Conservation (phyloP, 78 protist species). For the Dictyostelium purpureum region DNA sequence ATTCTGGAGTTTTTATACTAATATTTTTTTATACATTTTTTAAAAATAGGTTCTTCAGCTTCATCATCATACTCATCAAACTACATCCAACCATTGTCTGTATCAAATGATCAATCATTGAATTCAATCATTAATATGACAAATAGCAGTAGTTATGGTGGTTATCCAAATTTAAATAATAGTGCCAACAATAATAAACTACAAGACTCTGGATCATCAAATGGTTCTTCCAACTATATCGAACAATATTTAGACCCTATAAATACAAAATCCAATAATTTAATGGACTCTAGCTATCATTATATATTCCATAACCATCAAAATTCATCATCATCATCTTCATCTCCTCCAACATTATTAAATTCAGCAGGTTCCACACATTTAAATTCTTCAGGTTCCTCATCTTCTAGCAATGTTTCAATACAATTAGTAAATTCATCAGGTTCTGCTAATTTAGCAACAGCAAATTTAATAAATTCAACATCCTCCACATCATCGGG, state of each 20-base stretch:
- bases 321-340: background rate
- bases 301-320: background rate
- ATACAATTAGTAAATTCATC: background rate
- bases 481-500: background rate
- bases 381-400: background rate
- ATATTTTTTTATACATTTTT: too few species aligned
- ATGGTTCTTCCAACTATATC: background rate
- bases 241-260: constrained; percentile 12
- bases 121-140: background rate
- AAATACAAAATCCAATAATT: too few species aligned
- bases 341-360: background rate
- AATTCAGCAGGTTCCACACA: background rate
- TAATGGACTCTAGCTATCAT: background rate
- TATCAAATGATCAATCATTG: background rate
- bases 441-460: background rate
- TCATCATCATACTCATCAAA: too few species aligned
- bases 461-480: too few species aligned
- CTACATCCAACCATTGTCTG: background rate
- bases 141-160: background rate
- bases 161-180: background rate
- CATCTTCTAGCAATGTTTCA: background rate
- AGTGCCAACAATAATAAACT: background rate
- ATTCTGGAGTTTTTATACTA: too few species aligned
- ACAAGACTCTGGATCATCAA: background rate
- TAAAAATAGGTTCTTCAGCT: too few species aligned